Conservation (phyloP, 805 yeast species). For the Candida broadrunensis region DNA sequence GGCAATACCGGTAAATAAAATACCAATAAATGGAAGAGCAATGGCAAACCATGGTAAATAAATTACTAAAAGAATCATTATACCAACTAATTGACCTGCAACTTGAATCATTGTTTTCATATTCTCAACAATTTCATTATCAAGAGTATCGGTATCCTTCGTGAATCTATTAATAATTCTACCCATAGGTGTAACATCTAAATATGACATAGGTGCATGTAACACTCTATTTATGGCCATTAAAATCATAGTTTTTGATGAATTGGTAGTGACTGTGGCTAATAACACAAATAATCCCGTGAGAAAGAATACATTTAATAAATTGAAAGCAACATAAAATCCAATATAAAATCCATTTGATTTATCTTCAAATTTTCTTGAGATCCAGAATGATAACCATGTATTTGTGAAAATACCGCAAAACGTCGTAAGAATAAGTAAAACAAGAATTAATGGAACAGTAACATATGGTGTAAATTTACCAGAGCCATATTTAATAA, state of each 20-base stretch:
- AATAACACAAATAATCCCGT: conserved; percentile 40
- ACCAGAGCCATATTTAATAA: conserved; percentile 28
- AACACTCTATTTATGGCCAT: conserved; percentile 54
- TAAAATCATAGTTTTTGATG: conserved; percentile 56
- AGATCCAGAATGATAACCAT: conserved; percentile 80
- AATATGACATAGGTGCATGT: conserved; percentile 72
- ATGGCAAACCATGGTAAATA: conserved; percentile 76
- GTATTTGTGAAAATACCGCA: conserved; percentile 55
- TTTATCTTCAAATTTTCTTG: conserved; percentile 42
- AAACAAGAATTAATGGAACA: conserved; percentile 4
- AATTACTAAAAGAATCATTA: conserved; percentile 59
- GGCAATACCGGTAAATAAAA: conserved; percentile 43
- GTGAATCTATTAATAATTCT: conserved; percentile 79
- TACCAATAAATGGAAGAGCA: conserved; percentile 52
- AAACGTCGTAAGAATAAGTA: conserved; percentile 30
- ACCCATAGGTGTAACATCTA: conserved; percentile 86
- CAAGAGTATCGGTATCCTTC: conserved; percentile 76
- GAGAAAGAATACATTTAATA: conserved; percentile 43
- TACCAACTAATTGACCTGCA: conserved; percentile 52
- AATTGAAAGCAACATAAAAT: conserved; percentile 55
- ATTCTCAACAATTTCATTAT: conserved; percentile 69
- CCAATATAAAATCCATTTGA: conserved; percentile 64
- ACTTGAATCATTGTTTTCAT: conserved; percentile 54
- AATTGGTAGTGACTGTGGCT: conserved; percentile 45
- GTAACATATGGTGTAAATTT: conserved; percentile 13